phyloP scores from a whole-genome alignment of 2,329 filamentous ascomycete genomes.

The Lecanicillium sp. region DNA sequence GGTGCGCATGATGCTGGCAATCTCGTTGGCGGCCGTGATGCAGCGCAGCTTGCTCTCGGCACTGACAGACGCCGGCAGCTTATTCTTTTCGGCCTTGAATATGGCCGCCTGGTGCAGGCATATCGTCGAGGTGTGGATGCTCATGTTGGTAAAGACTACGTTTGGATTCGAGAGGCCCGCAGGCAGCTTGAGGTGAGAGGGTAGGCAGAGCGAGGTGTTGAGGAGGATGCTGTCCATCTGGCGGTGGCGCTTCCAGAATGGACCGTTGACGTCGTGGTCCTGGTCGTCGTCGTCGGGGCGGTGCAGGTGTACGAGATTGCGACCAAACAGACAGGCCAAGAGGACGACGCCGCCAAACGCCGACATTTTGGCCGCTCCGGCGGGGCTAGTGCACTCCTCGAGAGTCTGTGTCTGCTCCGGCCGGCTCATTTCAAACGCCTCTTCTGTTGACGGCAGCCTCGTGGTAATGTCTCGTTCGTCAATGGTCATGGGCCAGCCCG shows the following conservation, averaged over 20 bases:
- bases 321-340: constrained; percentile 83
- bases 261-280: constrained; percentile 81
- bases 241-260: constrained; percentile 92
- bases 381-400: constrained; percentile 58
- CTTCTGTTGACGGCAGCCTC: constrained; percentile 74
- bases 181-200: constrained; percentile 71
- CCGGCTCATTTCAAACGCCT: constrained; percentile 74
- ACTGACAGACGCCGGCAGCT: constrained; percentile 66
- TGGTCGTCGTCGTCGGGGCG: constrained; percentile 73
- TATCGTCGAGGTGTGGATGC: constrained; percentile 91
- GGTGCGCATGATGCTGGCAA: constrained; percentile 91
- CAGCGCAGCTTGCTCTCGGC: constrained; percentile 90
- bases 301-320: constrained; percentile 86
- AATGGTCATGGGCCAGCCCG: constrained; percentile 92
- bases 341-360: constrained; percentile 74
- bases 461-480: constrained; percentile 89
- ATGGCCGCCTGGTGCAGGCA: constrained; percentile 98
- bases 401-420: constrained; percentile 66
- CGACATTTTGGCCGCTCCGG: constrained; percentile 67
- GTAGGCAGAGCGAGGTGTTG: constrained; percentile 79
- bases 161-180: constrained; percentile 70
- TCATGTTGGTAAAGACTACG: constrained; percentile 92
- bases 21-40: constrained; percentile 87
- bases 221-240: constrained; percentile 84
- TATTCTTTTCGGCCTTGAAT: constrained; percentile 90